A percentile compares a stretch with the other conserved stretches of the same genome.
Conservation (phyloP, 306 rosid genomes). For the Nissolia schottii region DNA sequence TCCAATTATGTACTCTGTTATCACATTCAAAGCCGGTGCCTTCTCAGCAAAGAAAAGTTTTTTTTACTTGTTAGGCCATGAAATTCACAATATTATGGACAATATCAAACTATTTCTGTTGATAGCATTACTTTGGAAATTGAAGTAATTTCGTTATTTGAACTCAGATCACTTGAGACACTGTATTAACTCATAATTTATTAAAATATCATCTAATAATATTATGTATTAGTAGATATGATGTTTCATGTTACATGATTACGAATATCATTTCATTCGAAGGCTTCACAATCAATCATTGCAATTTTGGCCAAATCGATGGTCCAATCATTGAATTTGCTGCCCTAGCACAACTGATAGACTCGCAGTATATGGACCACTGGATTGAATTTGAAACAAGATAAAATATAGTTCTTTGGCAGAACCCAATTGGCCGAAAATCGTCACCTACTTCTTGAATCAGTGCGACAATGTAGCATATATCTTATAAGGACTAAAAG, state of each 20-base stretch:
- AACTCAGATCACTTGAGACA: no score
- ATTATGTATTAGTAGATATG: no score
- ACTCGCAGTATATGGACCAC: neutral
- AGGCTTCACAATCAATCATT: neutral
- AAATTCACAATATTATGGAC: neutral
- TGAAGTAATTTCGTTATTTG: no score
- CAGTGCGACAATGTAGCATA: neutral
- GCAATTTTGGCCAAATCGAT: neutral
- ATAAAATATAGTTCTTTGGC: neutral
- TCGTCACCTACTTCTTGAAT: neutral
- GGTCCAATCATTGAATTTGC: neutral
- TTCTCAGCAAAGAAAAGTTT: slow-evolving; percentile 18
- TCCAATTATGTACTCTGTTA: slow-evolving; percentile 75
- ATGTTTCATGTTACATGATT: no score
- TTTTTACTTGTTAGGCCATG: neutral
- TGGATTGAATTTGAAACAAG: neutral
- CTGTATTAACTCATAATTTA: no score
- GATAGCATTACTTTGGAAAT: neutral
- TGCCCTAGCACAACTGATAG: neutral
- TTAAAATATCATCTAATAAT: no score
- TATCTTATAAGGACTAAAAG: no score
- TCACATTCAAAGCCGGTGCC: slow-evolving; percentile 60
- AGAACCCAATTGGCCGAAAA: neutral
- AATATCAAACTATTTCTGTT: neutral
- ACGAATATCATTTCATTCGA: no score